These are phyloP conservation scores for Isatis lusitanica DNA, from an alignment of 441 rosid genomes.

Conservation along the genomic window DNA sequence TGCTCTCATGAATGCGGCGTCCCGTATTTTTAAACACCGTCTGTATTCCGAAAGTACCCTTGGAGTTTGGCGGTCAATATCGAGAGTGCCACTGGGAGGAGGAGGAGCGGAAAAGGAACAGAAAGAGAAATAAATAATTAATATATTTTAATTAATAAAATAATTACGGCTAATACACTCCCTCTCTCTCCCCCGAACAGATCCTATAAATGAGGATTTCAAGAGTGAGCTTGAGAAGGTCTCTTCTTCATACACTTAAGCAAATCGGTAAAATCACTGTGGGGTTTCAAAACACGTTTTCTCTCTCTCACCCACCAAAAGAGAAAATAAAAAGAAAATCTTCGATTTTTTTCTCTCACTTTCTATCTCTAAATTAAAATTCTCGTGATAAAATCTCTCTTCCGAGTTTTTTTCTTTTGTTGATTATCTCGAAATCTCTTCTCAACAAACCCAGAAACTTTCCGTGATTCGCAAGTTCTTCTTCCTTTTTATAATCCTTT, in stretches of 20 bases:
- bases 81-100: constrained; percentile 11
- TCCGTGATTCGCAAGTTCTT: constrained; percentile 34
- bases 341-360: not conserved
- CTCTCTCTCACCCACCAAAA: constrained; percentile 19
- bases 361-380: too few relatives aligned
- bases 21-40: constrained; percentile 13
- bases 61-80: not conserved
- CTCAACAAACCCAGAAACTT: constrained; percentile 25
- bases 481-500: constrained; percentile 1
- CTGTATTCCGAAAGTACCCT: not conserved
- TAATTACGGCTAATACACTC: constrained; percentile 41
- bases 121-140: not conserved
- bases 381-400: not conserved
- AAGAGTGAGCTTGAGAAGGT: constrained; percentile 44
- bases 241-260: constrained; percentile 30
- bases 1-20: constrained; percentile 50
- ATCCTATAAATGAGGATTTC: constrained; percentile 71
- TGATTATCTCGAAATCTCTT: constrained; percentile 20
- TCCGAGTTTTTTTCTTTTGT: not conserved
- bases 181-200: constrained; percentile 13
- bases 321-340: not conserved
- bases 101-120: constrained; percentile 28
- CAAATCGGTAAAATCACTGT: constrained; percentile 13
- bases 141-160: constrained; percentile 24
- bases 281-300: constrained; percentile 30